Base-by-base conservation (phyloP, 2,329 filamentous ascomycete genomes). In the Cordyceps farinosa region DNA sequence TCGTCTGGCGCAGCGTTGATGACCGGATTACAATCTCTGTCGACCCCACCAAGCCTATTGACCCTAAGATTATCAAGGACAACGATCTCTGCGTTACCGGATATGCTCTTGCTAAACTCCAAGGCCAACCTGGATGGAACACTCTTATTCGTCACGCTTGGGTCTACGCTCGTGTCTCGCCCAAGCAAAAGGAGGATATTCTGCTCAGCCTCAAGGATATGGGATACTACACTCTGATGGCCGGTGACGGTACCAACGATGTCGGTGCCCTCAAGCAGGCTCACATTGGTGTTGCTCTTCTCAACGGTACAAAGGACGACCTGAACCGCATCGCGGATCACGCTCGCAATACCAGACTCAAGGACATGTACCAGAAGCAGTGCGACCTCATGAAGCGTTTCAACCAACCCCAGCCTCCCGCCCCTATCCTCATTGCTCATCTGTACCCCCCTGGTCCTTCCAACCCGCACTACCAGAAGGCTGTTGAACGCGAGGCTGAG, bases 141-240 rank as follows among this genome's bases (percentile, higher is more conserved):
- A 86, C 91, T 62, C 83, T 99, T 57, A 83, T 98, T 38, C 89
- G 93, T 56, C 85, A 98, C 76, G 88, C 93, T 15, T 99, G 95
- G 95, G 95, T 99, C 5, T 99, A 99, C 73, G 95, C 95, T 68
- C 92, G 95, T 72, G 95, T 99, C 10, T 99, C 95, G 1, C 95
- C 95, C 9, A 97, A 97, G 82, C 95, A 99, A 73, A 99, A 99
- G 80, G 95, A 99, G 76, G 93, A 98, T 61, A 98, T 99, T 72
- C 83, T 99, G n/a, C 85, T 97, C 29, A 95, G 95, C 44, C 86
- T 98, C 66, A 97, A 97, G 79, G 93, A 97, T 71, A 90, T 92
- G 79, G 95, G 95, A 56, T 99, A 99, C 80, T 97, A 95, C 65
- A 99, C 95, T 36, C 85, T 99, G 66, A 99, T 99, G 95, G 96